Base-by-base conservation (phyloP, 2,329 filamentous ascomycete genomes). In the Verruconis gallopava region DNA sequence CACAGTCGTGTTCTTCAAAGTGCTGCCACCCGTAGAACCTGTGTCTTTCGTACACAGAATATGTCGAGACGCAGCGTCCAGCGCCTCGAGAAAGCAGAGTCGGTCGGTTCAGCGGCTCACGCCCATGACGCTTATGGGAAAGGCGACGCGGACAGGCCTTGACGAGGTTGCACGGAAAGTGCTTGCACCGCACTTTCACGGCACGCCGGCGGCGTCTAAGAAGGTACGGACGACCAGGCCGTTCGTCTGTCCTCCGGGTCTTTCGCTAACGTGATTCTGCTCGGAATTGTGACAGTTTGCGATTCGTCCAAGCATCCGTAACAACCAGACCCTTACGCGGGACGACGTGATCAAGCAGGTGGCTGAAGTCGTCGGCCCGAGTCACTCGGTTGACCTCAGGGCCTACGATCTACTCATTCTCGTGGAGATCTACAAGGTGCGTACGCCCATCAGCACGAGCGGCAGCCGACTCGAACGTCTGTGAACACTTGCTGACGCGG, bases 341-440 rank as follows among this genome's bases (percentile, higher is more conserved):
- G 73, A 79, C 48, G 66, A 66, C 14, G 68, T 89, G 38, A 89
- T 91, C 58, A 75, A 79, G 52, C 73, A 72, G 48, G 71, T 89
- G 48, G 84, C 82, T 3, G 64, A 67, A 30, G 62, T 78, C 21
- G 73, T 86, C 46, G 75, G 77, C 38, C 63, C 69, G 6, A 69
- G 69, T 30, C 84, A 91, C 61, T 81, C 78, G 53, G 85, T 91
- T 45, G 77, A 88, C 52, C 71, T 93, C n/a, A 73, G 69, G 37
- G 72, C 69, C n/a, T 82, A 83, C 22, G 82, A 89, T 61, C 75
- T 84, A 55, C 74, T 88, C 21, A 79, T 91, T 50, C 62, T 89
- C 47, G 75, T 91, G 44, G 83, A 91, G 52, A 72, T 91, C 44
- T 89, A 81, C 58, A 77, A 85, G 72, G 83, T 84, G 69, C 50